Evolutionary conservation across 306 rosid genomes (phyloP), one percentile per base, ranked within the genome.

Genomic region (Prunus mongolica): DNA sequence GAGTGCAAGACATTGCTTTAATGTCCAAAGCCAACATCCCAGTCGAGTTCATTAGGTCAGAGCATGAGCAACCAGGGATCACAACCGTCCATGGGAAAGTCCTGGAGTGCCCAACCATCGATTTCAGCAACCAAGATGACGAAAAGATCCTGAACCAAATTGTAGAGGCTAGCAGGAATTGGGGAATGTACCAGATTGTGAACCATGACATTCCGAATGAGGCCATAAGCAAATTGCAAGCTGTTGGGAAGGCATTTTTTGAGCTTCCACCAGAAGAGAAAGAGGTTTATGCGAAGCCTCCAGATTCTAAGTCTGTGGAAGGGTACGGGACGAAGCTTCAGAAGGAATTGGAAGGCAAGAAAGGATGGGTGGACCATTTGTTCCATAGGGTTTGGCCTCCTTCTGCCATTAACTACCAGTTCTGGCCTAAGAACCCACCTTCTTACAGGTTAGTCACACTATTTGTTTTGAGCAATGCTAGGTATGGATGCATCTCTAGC

Each of bases 321-420:
- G 98, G 98, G 2, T 93, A 91, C 18, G 95, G 97, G 0, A 82
- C 97, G 0, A 45, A 20, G 73, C 87, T 89, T 54, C 83, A 86
- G 69, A 93, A 89, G 58, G 96, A 93, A 60, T 3, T 71, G 3
- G 88, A 86, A 15, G 92, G 88, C 2, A 91, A 88, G 65, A 85
- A 85, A 69, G 95, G 91, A 0, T 93, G 98, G 98, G 95, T 89
- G 10, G 98, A 89, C 30, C 97, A 93, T 87, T 75, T 93, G 74
- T 93, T 91, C 56, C 97, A 88, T 32, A 72, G 38, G 47, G 66
- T 91, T 0, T 91, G 97, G 93, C 96, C 98, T 11, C 79, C 83
- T 78, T 80, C 95, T 5, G 70, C 85, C 52, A 66, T 91, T 41
- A 83, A 91, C 67, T 75, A 84, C 68, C 77, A 58, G 8, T 86